These are phyloP conservation scores for Suillus variegatus DNA, from an alignment of 768 basidiomycete genomes.

Conservation along the genomic window DNA sequence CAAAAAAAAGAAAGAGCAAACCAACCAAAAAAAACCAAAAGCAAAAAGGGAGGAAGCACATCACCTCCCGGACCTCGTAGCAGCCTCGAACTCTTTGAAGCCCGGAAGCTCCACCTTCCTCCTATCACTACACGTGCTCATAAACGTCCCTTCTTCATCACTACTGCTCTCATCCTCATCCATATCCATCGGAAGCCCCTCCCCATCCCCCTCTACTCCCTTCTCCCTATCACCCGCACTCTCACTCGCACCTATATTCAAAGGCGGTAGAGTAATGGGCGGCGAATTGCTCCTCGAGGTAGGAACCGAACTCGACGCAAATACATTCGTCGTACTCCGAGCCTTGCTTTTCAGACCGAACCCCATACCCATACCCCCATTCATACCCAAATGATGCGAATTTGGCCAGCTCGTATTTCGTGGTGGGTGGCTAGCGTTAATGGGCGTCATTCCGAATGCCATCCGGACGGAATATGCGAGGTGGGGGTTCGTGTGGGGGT, in stretches of 20 bases:
- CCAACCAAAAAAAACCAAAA: not conserved
- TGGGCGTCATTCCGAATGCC: slow-evolving; percentile 93
- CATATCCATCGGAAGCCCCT: not conserved
- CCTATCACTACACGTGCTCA: not conserved
- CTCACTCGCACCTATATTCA: slow-evolving; percentile 43
- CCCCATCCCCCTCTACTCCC: not conserved
- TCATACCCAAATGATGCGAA: slow-evolving; percentile 14
- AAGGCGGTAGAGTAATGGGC: slow-evolving; percentile 70
- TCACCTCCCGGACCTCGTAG: slow-evolving; percentile 29
- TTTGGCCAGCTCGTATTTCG: slow-evolving; percentile 43
- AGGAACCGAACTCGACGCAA: slow-evolving; percentile 39
- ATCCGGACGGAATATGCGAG: slow-evolving; percentile 83
- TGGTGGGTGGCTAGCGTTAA: slow-evolving; percentile 41
- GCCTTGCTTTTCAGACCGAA: not conserved
- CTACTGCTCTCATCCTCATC: slow-evolving; percentile 19
- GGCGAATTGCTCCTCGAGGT: slow-evolving; percentile 66
- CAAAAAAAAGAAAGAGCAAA: not conserved
- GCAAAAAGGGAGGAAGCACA: not conserved
- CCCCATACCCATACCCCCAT: not conserved
- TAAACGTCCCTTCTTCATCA: slow-evolving; percentile 24
- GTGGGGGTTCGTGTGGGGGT: slow-evolving; percentile 49
- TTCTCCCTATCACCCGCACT: not conserved
- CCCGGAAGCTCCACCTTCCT: slow-evolving; percentile 55
- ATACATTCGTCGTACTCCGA: slow-evolving; percentile 5
- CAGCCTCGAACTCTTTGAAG: slow-evolving; percentile 66